Base-by-base conservation (phyloP, 495 filamentous ascomycete genomes). In the Diplogelasinospora grovesii region DNA sequence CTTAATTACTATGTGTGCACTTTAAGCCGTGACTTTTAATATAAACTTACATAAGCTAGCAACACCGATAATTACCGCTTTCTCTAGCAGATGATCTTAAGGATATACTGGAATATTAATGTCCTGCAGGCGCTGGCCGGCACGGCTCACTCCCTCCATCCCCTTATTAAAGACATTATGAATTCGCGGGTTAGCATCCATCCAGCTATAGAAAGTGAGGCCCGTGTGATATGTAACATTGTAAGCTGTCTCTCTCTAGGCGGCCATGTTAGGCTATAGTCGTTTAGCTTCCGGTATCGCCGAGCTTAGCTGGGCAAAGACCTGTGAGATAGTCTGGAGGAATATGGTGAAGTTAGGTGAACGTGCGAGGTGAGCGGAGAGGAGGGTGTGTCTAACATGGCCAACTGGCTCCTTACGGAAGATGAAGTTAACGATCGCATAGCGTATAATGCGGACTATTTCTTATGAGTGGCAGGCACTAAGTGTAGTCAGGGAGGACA, bases 91-190 rank as follows among this genome's bases (percentile, higher is more conserved):
- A 3, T 14, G 2, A 16, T 34, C 13, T 16, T 16, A 34, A 14
- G 31, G 31, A 34, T 34, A 34, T 8, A 16, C 31, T 16, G n/a
- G n/a, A 4, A 34, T 14, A 16, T 34, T 16, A 3, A 16, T 34
- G 19, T 34, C 31, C 31, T 34, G 31, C 31, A 34, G 31, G 4
- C 31, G 31, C 31, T 34, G 31, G 31, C 31, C 31, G n/a, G 10
- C 31, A 14, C 15, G 10, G 31, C 31, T 34, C 4, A 34, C 18
- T 4, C 31, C 31, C 8, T 34, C 31, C 31, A 34, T 34, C 10
- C 31, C 31, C 18, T 15, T 20, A 16, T 34, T 16, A 16, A 34
- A 34, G 31, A 15, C 19, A 2, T 34, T 16, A 10, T 16, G n/a
- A 9, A 34, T 14, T 2, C 8, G 31, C 18, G 10, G 31, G 13